Percentiles rank a stretch among this genome's conserved stretches.
Conservation (phyloP, 2,329 filamentous ascomycete species). For the Cryphonectria carpinicola region DNA sequence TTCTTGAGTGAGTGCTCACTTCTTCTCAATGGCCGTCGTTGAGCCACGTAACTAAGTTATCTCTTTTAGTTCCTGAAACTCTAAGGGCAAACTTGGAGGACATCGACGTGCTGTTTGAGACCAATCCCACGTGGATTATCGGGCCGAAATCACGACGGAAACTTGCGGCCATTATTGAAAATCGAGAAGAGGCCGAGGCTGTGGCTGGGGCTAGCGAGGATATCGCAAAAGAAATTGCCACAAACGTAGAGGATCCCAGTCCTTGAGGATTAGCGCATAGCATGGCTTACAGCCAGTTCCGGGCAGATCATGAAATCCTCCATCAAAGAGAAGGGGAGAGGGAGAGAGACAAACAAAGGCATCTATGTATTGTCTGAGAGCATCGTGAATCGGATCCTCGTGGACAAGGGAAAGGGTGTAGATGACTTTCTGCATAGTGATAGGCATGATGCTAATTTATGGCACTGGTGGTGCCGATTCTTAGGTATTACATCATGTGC, state of each 20-base stretch:
- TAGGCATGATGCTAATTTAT: too few relatives aligned
- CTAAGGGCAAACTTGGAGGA: conserved; percentile 2
- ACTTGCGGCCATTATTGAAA: conserved; percentile 3
- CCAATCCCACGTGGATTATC: conserved; percentile 11
- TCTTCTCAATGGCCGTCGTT: not conserved
- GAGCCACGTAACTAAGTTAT: not conserved
- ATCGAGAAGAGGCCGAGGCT: conserved; percentile 2
- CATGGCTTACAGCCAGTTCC: too few relatives aligned
- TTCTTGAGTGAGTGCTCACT: conserved; percentile 31
- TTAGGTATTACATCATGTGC: too few relatives aligned
- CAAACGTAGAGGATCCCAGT: not conserved
- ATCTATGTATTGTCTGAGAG: too few relatives aligned
- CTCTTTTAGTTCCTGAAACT: conserved; percentile 8
- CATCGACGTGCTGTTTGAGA: conserved; percentile 17
- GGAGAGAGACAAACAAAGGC: too few relatives aligned
- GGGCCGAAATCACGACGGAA: conserved; percentile 3
- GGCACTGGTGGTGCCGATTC: too few relatives aligned
- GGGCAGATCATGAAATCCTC: too few relatives aligned
- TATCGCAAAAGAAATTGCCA: not conserved
- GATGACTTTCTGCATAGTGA: too few relatives aligned
- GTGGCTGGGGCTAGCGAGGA: not conserved
- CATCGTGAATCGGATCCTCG: too few relatives aligned
- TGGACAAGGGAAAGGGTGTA: too few relatives aligned
- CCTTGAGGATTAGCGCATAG: not conserved
- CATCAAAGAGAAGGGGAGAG: too few relatives aligned